Base-by-base conservation (phyloP, 2,329 filamentous ascomycete genomes). In the Simplicillium aogashimaense region DNA sequence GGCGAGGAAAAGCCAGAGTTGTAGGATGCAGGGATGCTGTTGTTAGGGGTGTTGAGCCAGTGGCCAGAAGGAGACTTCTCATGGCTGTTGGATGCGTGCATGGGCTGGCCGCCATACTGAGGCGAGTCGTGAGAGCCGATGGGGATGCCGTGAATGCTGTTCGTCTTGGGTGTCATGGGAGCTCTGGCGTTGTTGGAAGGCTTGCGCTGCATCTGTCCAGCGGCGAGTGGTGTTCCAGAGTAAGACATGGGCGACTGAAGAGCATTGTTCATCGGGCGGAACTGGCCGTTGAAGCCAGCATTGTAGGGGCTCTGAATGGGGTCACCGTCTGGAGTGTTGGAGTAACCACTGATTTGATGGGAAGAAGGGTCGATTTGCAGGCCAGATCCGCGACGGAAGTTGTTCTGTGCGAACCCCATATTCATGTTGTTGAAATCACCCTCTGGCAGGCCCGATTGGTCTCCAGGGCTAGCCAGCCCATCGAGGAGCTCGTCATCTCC, bases 301-400 rank as follows among this genome's bases (percentile, higher is more conserved):
- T 85, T 75, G 54, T 88, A 95, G 0, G 90, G 90, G 53, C 88
- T 95, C 55, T 94, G 86, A 45, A 95, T 90, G 6, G 90, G 88
- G 39, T 87, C 83, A 39, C 87, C 87, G 45, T 97, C 90, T 3
- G 90, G 89, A 2, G 89, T 95, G 58, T 86, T 86, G 15, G 90
- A 95, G 61, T 84, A 97, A 45, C 86, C 78, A 54, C 84, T 83
- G 55, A 87, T 79, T 43, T 83, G 80, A 36, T 32, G 30, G 7
- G 30, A 13, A 25, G 74, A 67, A 45, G 80, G 76, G 47, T 85
- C 80, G 51, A 82, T 74, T 44, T 78, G 74, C 30, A 83, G 60
- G 29, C 68, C 63, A 38, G 65, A 70, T 43, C 82, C 79, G 43
- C 83, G 72, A 4, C 63, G 52, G 50, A 76, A 80, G 14, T 74